Evolutionary conservation across 2,329 filamentous ascomycete genomes (phyloP), one percentile per base, ranked within the genome.

Genomic region (Botrytis sinoallii): DNA sequence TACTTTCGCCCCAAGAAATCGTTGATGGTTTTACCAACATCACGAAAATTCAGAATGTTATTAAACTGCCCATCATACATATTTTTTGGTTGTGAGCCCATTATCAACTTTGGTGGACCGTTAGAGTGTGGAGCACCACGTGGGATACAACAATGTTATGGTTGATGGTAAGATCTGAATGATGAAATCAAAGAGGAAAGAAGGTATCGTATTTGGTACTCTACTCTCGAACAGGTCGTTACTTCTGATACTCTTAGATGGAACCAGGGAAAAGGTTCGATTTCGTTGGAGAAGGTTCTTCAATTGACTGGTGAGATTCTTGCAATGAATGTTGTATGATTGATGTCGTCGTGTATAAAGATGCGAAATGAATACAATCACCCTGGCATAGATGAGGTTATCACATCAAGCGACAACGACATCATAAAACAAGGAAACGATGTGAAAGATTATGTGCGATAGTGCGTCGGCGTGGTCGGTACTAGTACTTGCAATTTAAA

Each of bases 21-120:
- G 78, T 94, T 94, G 77, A 93, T 85, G 0, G 88, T 90, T 75
- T 85, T 84, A 59, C 90, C 92, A 61, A 95, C 90, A 85, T 95
- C 93, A 73, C 93, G 89, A 80, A 95, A 93, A 81, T 95, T 95
- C 78, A 91, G 83, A 69, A 95, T 86, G 70, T 86, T 87, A 74
- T 90, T 85, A 77, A 91, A 84, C 18, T 74, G 72, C 4, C 55
- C 68, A 64, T 70, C 68, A 12, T 69, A 69, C 38, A 57, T 32
- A 42, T 16, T 48, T 61, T 44, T 63, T 22, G n/a, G 40, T 63
- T 35, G 48, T 20, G 35, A 44, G 35, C 3, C 66, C 66, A 69
- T 69, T 22, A 16, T 22, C 16, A 35, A 46, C 9, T 46, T 63
- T 46, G 68, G 12, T 14, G 38, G 40, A 61, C 35, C 4, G 44